Evolutionary conservation across 1,139 yeast species (phyloP), one percentile per base, ranked within the genome.

Genomic region (Meyerozyma athensensis): DNA sequence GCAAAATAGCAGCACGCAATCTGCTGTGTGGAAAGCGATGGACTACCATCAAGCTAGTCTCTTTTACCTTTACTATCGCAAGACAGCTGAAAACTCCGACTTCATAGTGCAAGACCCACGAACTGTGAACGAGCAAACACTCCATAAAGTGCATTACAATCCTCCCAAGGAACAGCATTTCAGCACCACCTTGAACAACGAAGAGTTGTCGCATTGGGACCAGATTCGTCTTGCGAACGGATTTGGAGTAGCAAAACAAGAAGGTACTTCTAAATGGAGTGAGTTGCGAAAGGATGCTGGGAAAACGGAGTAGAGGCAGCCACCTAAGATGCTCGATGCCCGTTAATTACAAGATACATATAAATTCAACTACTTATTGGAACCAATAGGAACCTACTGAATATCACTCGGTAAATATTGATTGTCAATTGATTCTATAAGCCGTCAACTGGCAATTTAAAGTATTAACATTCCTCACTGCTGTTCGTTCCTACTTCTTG

Each of bases 61-160:
- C 35, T 68, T 63, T 44, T 64, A 55, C 39, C 43, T 66, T 18
- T 69, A 69, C 50, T 69, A 56, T 47, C 46, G 54, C 26, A 57
- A 58, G 39, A 53, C 72, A 2, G 52, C 63, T 5, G 52, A 54
- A 10, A 69, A 69, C 41, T 63, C 70, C 3, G 50, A 56, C 33
- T 60, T 50, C 41, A 61, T 64, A 3, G 48, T 68, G 35, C 58
- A 59, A 34, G 73, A 70, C 40, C 74, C 74, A 2, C 50, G 71
- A 39, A 51, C 50, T 0, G 54, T 53, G 37, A 58, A 61, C 6
- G 56, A 51, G 31, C 45, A 51, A 21, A 33, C 44, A 1, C 38
- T 48, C 33, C 62, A 63, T 37, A 59, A 63, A 41, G 65, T 61
- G 6, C 56, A 52, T 26, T 58, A 53, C 35, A 50, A 49, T 26